phyloP scores from a whole-genome alignment of 208 protist species.

The Tritrichomonas musculus region DNA sequence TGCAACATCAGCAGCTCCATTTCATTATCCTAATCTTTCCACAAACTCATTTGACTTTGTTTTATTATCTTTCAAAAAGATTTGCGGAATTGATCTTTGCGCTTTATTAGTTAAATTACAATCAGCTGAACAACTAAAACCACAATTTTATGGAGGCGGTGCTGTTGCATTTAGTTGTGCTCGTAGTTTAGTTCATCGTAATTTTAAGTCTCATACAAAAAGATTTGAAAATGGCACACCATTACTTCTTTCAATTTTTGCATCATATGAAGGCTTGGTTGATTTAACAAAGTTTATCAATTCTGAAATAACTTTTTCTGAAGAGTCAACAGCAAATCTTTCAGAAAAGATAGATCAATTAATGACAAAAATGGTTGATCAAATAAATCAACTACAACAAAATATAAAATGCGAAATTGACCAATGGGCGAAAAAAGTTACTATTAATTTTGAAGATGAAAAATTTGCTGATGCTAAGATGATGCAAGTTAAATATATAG shows the following conservation, averaged over 20 bases:
- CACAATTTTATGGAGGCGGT: constrained; percentile 16
- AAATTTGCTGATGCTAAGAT: background rate
- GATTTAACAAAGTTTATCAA: background rate
- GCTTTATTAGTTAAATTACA: background rate
- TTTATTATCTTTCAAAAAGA: background rate
- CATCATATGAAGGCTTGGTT: background rate
- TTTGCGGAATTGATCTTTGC: background rate
- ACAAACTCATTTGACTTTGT: background rate
- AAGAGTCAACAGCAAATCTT: background rate
- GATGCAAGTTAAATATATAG: background rate
- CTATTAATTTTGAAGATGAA: background rate
- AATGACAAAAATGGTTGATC: background rate
- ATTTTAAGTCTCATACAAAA: constrained; percentile 14
- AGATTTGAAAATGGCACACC: constrained; percentile 11
- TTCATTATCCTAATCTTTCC: background rate
- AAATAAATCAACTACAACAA: background rate
- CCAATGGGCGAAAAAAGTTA: background rate
- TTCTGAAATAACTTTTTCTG: background rate
- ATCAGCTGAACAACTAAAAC: background rate
- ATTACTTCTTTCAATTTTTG: background rate
- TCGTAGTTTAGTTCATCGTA: background rate
- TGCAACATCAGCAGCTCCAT: background rate
- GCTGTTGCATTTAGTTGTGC: background rate
- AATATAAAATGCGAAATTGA: background rate
- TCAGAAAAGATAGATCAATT: background rate